Evolutionary conservation across 2,329 filamentous ascomycete species (phyloP).

Genomic region (Epichloe elymi): DNA sequence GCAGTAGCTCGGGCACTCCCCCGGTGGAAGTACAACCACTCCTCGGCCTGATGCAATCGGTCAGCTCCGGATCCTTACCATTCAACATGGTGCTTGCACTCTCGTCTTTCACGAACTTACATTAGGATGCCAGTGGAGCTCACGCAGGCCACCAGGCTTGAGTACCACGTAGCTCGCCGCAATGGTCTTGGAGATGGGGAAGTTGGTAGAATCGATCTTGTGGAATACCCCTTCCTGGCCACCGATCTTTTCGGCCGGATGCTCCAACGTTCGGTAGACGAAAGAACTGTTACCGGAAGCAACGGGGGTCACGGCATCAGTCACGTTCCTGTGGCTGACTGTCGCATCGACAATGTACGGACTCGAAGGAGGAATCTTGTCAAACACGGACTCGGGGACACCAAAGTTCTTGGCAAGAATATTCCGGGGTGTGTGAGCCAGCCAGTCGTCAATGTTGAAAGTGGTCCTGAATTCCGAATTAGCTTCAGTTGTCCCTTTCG

Average conservation of each 20-base stretch:
- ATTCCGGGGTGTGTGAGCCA: conserved; percentile 48
- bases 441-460: conserved; percentile 60
- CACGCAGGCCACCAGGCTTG: conserved; percentile 48
- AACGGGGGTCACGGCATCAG: conserved; percentile 26
- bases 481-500: background rate
- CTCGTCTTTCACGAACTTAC: conserved; percentile 18
- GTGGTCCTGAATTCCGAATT: conserved; percentile 37
- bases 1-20: conserved; percentile 52
- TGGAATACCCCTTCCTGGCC: conserved; percentile 48
- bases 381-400: conserved; percentile 45
- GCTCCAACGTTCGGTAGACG: conserved; percentile 45
- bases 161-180: conserved; percentile 51
- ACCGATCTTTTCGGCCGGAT: conserved; percentile 41
- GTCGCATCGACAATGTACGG: conserved; percentile 51
- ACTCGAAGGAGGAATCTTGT: conserved; percentile 40
- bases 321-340: conserved; percentile 29
- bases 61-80: background rate
- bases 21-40: conserved; percentile 59
- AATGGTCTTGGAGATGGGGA: conserved; percentile 52
- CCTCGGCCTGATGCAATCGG: conserved; percentile 37
- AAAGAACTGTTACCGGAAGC: conserved; percentile 46
- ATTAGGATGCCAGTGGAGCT: conserved; percentile 60
- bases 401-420: conserved; percentile 59
- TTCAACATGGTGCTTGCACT: too few species aligned
- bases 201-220: conserved; percentile 55